Conservation (phyloP, 495 filamentous ascomycete species). For the Clavariopsis aquatica region DNA sequence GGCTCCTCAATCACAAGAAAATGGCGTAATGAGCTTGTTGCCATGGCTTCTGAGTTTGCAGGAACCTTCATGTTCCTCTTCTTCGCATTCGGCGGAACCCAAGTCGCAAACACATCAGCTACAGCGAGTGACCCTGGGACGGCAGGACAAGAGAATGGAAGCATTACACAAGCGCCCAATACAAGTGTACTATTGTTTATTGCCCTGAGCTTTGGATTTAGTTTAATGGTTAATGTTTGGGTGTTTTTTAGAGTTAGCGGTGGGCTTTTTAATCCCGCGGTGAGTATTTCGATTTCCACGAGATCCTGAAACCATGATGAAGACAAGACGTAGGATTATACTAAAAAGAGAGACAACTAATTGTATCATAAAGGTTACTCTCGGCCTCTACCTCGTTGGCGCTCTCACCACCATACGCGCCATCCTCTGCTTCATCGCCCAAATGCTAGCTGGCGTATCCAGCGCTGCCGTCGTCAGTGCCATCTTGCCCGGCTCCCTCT, state of each 20-base stretch:
- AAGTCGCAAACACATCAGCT: constrained; percentile 40
- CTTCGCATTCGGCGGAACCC: constrained; percentile 45
- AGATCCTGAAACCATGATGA: too few relatives aligned
- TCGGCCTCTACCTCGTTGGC: constrained; percentile 60
- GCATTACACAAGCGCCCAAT: constrained; percentile 40
- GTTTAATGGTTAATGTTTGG: constrained; percentile 46
- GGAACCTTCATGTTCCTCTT: constrained; percentile 47
- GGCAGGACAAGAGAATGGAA: constrained; percentile 43
- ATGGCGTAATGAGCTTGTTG: constrained; percentile 42
- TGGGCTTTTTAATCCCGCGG: constrained; percentile 43
- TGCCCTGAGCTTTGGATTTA: constrained; percentile 43
- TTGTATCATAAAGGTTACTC: constrained; percentile 52
- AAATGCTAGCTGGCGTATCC: constrained; percentile 61
- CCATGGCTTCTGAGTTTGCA: constrained; percentile 42
- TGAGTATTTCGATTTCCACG: constrained; percentile 24
- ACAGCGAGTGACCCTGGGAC: constrained; percentile 17
- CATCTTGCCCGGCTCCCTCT: constrained; percentile 63
- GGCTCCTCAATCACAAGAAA: not conserved
- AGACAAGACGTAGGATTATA: too few relatives aligned
- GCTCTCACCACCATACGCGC: constrained; percentile 56
- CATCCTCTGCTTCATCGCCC: constrained; percentile 53
- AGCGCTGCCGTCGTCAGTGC: constrained; percentile 61
- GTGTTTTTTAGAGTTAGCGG: constrained; percentile 45
- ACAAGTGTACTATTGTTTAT: constrained; percentile 42
- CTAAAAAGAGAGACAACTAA: constrained; percentile 1